Conservation (phyloP, 2,329 filamentous ascomycete genomes). For the Epichloe elymi region DNA sequence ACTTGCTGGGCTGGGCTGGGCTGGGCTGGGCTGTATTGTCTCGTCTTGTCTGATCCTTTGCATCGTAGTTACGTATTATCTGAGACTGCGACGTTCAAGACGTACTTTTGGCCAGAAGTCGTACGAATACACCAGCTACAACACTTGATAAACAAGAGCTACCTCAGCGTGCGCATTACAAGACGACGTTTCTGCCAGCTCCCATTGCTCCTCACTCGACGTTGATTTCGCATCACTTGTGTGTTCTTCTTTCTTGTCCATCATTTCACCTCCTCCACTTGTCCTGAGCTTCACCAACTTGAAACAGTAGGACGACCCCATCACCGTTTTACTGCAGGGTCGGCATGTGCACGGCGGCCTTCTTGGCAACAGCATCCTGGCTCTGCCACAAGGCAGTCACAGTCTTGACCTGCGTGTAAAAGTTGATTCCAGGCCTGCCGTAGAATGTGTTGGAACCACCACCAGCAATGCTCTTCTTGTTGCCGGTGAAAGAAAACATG, state of each 20-base stretch:
- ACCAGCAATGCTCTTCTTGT: slow-evolving; percentile 85
- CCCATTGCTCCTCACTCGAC: no score
- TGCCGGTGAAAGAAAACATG: slow-evolving; percentile 61
- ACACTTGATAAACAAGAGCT: no score
- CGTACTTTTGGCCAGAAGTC: background rate
- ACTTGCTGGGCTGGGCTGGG: no score
- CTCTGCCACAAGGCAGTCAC: slow-evolving; percentile 85
- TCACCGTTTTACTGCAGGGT: slow-evolving; percentile 23
- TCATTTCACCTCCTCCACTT: no score
- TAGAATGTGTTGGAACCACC: slow-evolving; percentile 92
- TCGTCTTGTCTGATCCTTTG: no score
- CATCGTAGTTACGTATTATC: no score
- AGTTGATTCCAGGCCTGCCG: slow-evolving; percentile 79
- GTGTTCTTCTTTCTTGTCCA: no score
- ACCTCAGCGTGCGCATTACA: no score
- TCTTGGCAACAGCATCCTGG: slow-evolving; percentile 71
- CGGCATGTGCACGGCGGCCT: slow-evolving; percentile 84
- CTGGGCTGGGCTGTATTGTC: no score
- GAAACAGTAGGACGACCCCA: background rate
- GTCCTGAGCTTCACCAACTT: no score
- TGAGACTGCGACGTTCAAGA: background rate
- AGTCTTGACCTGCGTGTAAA: slow-evolving; percentile 97
- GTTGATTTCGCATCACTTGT: no score
- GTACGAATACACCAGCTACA: background rate
- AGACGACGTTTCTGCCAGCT: no score